Conservation (phyloP, 768 basidiomycete species). For the Dioszegia crocea region DNA sequence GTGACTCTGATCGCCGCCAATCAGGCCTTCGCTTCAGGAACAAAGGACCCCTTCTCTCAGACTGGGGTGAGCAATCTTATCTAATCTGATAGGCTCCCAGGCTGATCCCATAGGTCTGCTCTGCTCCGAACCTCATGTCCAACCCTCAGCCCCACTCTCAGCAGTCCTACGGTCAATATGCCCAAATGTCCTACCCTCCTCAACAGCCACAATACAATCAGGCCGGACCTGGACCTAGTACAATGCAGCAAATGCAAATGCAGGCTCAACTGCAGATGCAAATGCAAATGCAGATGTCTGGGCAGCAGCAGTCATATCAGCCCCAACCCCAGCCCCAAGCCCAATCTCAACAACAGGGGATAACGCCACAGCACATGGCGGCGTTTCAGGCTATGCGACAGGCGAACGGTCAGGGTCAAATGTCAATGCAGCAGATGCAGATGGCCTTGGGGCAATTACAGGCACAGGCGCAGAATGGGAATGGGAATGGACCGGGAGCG, state of each 20-base stretch:
- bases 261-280: not conserved
- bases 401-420: conserved; percentile 2
- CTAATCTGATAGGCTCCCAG: too few relatives aligned
- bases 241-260: conserved; percentile 6
- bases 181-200: not conserved
- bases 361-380: conserved; percentile 4
- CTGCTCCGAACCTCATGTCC: not conserved
- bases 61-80: too few relatives aligned
- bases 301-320: too few relatives aligned
- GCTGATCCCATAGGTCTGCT: not conserved
- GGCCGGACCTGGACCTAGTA: conserved; percentile 3
- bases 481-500: not conserved
- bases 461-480: not conserved
- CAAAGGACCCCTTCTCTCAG: too few relatives aligned
- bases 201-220: not conserved
- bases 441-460: conserved; percentile 24
- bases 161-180: not conserved
- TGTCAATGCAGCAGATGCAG: conserved; percentile 28
- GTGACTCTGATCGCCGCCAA: too few relatives aligned
- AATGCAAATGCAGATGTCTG: not conserved
- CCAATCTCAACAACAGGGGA: not conserved
- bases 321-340: not conserved
- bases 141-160: not conserved
- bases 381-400: conserved; percentile 1
- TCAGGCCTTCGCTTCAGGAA: not conserved